Conservation (phyloP, 2,329 filamentous ascomycete genomes). For the Pyrenophora tritici-repentis region DNA sequence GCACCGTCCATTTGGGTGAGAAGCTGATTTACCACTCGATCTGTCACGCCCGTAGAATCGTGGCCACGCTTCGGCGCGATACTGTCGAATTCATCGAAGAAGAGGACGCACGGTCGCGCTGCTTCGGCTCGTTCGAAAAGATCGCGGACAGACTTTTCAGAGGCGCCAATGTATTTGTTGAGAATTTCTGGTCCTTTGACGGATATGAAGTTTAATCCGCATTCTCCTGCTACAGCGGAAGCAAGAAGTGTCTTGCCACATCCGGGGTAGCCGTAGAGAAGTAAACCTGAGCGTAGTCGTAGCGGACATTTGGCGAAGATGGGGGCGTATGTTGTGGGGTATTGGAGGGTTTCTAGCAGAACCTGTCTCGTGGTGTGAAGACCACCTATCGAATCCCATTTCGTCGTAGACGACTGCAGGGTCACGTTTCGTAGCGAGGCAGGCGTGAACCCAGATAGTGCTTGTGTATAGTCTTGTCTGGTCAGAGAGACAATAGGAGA, state of each 20-base stretch:
- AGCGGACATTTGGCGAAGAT: conserved; percentile 97
- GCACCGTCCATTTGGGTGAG: conserved; percentile 99
- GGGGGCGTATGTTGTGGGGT: conserved; percentile 95
- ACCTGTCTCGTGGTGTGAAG: conserved; percentile 83
- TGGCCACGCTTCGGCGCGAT: conserved; percentile 97
- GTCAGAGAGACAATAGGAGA: conserved; percentile 63
- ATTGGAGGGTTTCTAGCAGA: conserved; percentile 93
- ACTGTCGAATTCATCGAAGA: conserved; percentile 98
- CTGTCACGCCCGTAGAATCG: conserved; percentile 97
- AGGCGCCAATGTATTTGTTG: conserved; percentile 98
- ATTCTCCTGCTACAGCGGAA: conserved; percentile 96
- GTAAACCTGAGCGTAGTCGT: conserved; percentile 86
- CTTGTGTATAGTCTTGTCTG: conserved; percentile 78
- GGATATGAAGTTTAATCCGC: conserved; percentile 96
- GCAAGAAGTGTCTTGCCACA: conserved; percentile 96
- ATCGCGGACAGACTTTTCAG: conserved; percentile 93
- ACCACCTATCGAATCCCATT: conserved; percentile 90
- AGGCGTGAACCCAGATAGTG: conserved; percentile 90
- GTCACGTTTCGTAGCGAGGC: conserved; percentile 94
- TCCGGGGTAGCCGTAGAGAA: conserved; percentile 93
- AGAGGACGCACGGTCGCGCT: conserved; percentile 89
- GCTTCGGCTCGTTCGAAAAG: conserved; percentile 91
- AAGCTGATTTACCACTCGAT: conserved; percentile 96
- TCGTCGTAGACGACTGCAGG: conserved; percentile 88
- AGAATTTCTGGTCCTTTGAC: conserved; percentile 98